Percentiles rank a stretch among this genome's conserved stretches.
phyloP scores from a whole-genome alignment of 495 filamentous ascomycete genomes.

The Mycothermus thermophilus region DNA sequence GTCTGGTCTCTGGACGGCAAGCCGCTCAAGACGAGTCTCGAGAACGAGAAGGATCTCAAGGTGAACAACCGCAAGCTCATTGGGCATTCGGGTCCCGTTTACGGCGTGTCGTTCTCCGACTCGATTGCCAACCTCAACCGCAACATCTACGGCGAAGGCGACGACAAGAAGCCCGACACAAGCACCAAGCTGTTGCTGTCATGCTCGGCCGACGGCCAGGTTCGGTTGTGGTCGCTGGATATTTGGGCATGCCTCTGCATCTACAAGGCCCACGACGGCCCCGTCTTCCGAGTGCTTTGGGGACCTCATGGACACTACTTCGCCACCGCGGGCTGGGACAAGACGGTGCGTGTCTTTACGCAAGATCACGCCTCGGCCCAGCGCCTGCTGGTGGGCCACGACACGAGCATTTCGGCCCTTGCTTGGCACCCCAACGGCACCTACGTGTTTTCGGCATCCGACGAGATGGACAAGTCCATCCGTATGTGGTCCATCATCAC shows the following conservation, averaged over 20 bases:
- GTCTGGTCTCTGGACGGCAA: slow-evolving; percentile 81
- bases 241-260: slow-evolving; percentile 78
- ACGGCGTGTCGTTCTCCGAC: slow-evolving; percentile 80
- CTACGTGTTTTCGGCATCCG: slow-evolving; percentile 81
- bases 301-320: slow-evolving; percentile 96
- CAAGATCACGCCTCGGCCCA: slow-evolving; percentile 84
- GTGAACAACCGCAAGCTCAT: slow-evolving; percentile 63
- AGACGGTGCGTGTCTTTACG: slow-evolving; percentile 77
- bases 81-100: slow-evolving; percentile 82
- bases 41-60: slow-evolving; percentile 25
- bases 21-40: slow-evolving; percentile 38
- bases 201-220: slow-evolving; percentile 68
- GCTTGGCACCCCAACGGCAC: slow-evolving; percentile 85
- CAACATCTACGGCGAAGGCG: slow-evolving; percentile 27
- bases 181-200: slow-evolving; percentile 68
- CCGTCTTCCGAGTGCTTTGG: slow-evolving; percentile 79
- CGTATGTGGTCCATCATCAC: slow-evolving; percentile 92
- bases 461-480: slow-evolving; percentile 68
- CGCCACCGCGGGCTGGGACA: slow-evolving; percentile 70
- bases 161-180: slow-evolving; percentile 41
- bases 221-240: slow-evolving; percentile 88
- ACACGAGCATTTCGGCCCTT: slow-evolving; percentile 71
- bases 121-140: slow-evolving; percentile 40
- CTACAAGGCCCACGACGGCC: slow-evolving; percentile 81
- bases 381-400: slow-evolving; percentile 81